Evolutionary conservation across 2,329 filamentous ascomycete genomes (phyloP).

Genomic region (Paraphaeosphaeria minitans): DNA sequence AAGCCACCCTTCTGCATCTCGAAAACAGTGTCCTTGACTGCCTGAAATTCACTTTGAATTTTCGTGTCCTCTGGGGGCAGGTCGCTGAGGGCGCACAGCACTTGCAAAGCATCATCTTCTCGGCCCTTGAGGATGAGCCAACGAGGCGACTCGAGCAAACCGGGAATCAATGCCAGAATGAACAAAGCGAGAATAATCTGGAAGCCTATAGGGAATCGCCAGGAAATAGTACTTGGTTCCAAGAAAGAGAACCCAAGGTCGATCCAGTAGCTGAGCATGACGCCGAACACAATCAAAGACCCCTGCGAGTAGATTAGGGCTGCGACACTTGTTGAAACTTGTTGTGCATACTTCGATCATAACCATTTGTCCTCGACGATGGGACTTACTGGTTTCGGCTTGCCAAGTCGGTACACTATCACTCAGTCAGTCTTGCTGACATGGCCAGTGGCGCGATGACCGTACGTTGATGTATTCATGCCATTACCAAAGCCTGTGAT

Average conservation of each 20-base stretch:
- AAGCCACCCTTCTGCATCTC: constrained; percentile 55
- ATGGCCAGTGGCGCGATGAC: background rate
- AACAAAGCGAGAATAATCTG: constrained; percentile 64
- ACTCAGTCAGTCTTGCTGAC: background rate
- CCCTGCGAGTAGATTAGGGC: constrained; percentile 46
- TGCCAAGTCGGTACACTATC: constrained; percentile 51
- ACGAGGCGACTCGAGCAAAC: constrained; percentile 51
- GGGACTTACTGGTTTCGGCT: constrained; percentile 53
- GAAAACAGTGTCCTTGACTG: constrained; percentile 46
- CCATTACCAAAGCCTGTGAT: constrained; percentile 57
- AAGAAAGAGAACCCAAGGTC: constrained; percentile 57
- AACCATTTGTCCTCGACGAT: constrained; percentile 53
- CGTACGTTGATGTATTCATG: constrained; percentile 41
- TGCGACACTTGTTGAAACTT: background rate
- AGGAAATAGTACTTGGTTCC: constrained; percentile 47
- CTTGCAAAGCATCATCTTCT: constrained; percentile 51
- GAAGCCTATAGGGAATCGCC: constrained; percentile 60
- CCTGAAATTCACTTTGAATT: constrained; percentile 43
- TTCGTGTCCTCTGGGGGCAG: constrained; percentile 46
- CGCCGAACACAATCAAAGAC: constrained; percentile 52
- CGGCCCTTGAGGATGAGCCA: constrained; percentile 59
- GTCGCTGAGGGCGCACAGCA: constrained; percentile 46
- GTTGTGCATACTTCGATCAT: constrained; percentile 49
- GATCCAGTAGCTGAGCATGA: constrained; percentile 50
- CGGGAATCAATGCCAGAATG: constrained; percentile 56